These are phyloP conservation scores for Syncephalis fuscata DNA, from an alignment of 371 early-diverging fungal genomes.

Conservation along the genomic window DNA sequence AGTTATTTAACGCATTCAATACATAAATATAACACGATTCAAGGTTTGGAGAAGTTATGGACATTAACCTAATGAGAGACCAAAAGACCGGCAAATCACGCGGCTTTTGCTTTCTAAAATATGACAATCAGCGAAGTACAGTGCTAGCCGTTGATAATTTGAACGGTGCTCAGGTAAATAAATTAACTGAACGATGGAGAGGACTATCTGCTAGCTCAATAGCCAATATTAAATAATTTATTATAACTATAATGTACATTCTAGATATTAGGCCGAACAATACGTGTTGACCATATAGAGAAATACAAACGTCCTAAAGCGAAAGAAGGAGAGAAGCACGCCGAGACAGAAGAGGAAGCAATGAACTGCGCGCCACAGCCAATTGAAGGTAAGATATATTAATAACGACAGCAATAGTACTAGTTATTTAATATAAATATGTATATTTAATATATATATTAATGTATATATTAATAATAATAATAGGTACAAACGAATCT, in stretches of 20 bases:
- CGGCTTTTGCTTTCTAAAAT: constrained; percentile 86
- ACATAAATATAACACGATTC: background rate
- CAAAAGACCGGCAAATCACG: constrained; percentile 70
- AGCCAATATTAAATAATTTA: constrained; percentile 9
- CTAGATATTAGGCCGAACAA: constrained; percentile 41
- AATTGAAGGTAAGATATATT: constrained; percentile 16
- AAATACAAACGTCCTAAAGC: constrained; percentile 39
- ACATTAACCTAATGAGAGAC: constrained; percentile 74
- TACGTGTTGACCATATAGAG: constrained; percentile 57
- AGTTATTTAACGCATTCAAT: too few species aligned
- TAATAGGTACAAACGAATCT: background rate
- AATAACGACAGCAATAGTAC: background rate
- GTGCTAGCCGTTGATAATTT: constrained; percentile 90
- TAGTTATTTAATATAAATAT: background rate
- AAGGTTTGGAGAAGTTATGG: constrained; percentile 80
- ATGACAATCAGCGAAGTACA: constrained; percentile 84
- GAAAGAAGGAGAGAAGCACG: constrained; percentile 11
- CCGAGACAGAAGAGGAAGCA: constrained; percentile 20
- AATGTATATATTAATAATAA: too few species aligned
- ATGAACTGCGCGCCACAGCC: constrained; percentile 45
- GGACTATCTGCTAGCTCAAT: background rate
- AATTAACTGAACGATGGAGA: background rate
- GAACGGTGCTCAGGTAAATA: constrained; percentile 54
- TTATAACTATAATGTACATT: constrained; percentile 19
- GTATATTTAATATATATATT: too few species aligned